A percentile compares a stretch with the other conserved stretches of the same genome.
Conservation (phyloP, 805 yeast genomes). For the Suhomyces faveliae region DNA sequence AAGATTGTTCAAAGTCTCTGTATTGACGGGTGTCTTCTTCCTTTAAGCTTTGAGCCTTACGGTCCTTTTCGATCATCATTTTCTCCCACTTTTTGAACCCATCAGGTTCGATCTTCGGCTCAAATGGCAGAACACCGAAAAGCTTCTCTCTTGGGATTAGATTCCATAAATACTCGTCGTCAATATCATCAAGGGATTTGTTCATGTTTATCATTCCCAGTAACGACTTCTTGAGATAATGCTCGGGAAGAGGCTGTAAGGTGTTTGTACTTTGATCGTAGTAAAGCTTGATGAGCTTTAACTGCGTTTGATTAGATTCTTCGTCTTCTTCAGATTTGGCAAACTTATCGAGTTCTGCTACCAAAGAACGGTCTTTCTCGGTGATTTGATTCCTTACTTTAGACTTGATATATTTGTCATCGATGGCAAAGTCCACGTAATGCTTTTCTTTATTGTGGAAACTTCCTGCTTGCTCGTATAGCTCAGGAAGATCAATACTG, state of each 20-base stretch:
- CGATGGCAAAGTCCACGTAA: constrained; percentile 25
- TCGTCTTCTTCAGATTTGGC: constrained; percentile 21
- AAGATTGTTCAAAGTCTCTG: constrained; percentile 17
- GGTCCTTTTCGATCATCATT: constrained; percentile 21
- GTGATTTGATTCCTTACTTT: constrained; percentile 19
- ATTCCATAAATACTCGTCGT: constrained; percentile 42
- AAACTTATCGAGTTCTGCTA: constrained; percentile 26
- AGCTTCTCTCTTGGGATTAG: constrained; percentile 33
- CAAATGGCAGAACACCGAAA: constrained; percentile 38
- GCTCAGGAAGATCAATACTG: constrained; percentile 7
- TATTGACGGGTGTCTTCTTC: constrained; percentile 23
- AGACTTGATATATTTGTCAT: constrained; percentile 24
- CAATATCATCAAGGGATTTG: constrained; percentile 32
- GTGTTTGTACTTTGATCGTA: constrained; percentile 27
- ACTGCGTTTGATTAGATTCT: constrained; percentile 21
- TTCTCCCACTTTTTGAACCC: constrained; percentile 40
- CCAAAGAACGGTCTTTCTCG: constrained; percentile 24
- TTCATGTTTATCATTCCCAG: constrained; percentile 41
- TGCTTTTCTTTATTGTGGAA: neutral
- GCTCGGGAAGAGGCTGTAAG: constrained; percentile 32
- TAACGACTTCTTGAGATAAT: constrained; percentile 36
- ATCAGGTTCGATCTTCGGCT: constrained; percentile 17
- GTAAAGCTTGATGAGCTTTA: constrained; percentile 24
- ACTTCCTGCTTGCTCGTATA: neutral
- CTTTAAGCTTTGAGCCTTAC: constrained; percentile 17